These are phyloP conservation scores for Phytophthora aleatoria DNA, from an alignment of 352 stramenopile genomes.

Conservation along the genomic window DNA sequence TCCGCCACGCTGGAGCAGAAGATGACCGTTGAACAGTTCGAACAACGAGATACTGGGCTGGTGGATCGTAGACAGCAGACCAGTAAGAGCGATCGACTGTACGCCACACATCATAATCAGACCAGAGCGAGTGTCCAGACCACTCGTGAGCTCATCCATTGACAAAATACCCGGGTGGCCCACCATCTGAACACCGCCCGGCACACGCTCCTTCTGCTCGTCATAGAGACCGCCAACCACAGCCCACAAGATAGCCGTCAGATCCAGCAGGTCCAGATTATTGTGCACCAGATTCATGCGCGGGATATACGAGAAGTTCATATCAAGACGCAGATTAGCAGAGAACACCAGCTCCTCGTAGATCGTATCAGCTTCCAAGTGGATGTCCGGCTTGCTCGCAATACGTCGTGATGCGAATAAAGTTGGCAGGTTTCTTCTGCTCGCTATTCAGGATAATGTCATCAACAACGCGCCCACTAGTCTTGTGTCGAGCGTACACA, in stretches of 20 bases:
- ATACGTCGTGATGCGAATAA: constrained; percentile 69
- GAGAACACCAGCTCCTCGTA: constrained; percentile 88
- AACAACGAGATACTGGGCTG: constrained; percentile 16
- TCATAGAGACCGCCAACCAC: constrained; percentile 63
- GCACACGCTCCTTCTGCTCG: constrained; percentile 93
- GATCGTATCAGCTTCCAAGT: constrained; percentile 53
- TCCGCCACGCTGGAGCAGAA: constrained; percentile 79
- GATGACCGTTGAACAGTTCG: constrained; percentile 83
- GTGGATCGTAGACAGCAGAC: constrained; percentile 73
- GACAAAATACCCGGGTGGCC: constrained; percentile 93
- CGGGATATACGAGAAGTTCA: constrained; percentile 39
- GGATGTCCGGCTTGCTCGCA: no score
- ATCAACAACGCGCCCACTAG: constrained; percentile 64
- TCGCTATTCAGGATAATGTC: constrained; percentile 91
- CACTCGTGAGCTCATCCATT: constrained; percentile 91
- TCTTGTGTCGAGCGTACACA: constrained; percentile 54
- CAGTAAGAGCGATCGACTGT: constrained; percentile 81
- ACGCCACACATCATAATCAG: constrained; percentile 52
- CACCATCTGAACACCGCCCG: constrained; percentile 92
- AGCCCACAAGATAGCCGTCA: constrained; percentile 28
- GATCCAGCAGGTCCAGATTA: constrained; percentile 58
- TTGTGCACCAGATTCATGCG: constrained; percentile 51
- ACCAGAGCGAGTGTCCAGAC: constrained; percentile 80
- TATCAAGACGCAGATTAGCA: constrained; percentile 76
- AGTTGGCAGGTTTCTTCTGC: constrained; percentile 72